phyloP scores from a whole-genome alignment of 306 rosid species.

The Morella rubra region DNA sequence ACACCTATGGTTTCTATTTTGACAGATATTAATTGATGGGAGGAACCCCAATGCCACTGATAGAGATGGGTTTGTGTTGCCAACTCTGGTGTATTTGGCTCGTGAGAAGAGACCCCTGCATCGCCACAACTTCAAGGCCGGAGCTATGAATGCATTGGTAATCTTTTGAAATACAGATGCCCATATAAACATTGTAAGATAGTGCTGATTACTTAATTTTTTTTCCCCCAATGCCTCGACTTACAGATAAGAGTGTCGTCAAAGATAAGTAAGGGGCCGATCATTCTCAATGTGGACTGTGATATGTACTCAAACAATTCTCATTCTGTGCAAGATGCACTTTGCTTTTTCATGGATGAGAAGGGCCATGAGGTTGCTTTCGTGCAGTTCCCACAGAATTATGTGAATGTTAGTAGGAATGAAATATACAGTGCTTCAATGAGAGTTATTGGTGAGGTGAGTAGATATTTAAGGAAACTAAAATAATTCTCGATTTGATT shows the following conservation, averaged over 20 bases:
- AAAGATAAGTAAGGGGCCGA: conserved; percentile 63
- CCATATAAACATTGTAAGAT: too few species aligned
- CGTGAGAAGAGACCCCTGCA: conserved; percentile 76
- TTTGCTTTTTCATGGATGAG: conserved; percentile 83
- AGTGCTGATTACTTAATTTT: too few species aligned
- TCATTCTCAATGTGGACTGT: conserved; percentile 78
- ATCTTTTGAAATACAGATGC: too few species aligned
- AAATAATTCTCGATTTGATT: not conserved
- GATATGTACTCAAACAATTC: conserved; percentile 84
- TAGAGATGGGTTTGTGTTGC: conserved; percentile 50
- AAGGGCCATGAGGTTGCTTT: conserved; percentile 69
- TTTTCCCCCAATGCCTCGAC: not conserved
- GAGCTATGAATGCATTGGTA: conserved; percentile 93
- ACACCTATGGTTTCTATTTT: not conserved
- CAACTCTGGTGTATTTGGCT: conserved; percentile 77
- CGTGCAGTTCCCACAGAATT: conserved; percentile 68
- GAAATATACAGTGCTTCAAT: conserved; percentile 48
- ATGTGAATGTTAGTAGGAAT: conserved; percentile 55
- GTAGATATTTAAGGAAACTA: conserved; percentile 11
- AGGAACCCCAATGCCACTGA: conserved; percentile 53
- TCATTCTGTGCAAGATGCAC: conserved; percentile 59
- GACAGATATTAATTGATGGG: conserved; percentile 63
- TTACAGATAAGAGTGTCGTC: conserved; percentile 86
- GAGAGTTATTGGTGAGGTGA: conserved; percentile 32
- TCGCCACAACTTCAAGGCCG: conserved; percentile 82